A percentile compares a stretch with the other conserved stretches of the same genome.
Conservation (phyloP, 2,329 filamentous ascomycete genomes). For the Colletotrichum kahawae region DNA sequence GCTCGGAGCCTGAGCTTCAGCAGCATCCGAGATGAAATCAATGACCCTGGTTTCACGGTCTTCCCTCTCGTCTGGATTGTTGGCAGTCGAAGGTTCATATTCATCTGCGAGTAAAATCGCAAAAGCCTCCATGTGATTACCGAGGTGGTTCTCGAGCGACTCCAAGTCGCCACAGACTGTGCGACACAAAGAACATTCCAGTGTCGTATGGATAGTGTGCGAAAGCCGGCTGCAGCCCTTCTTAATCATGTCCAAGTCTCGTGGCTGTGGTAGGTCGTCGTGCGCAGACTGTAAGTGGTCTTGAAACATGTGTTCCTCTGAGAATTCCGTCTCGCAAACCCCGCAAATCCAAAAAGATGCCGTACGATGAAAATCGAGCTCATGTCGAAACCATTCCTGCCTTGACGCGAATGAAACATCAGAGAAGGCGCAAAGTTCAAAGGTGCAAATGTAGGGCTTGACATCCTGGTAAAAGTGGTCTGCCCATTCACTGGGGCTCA, state of each 20-base stretch:
- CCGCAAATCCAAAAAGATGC: background rate
- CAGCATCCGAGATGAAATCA: background rate
- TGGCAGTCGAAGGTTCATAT: background rate
- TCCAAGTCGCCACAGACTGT: background rate
- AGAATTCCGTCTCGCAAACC: background rate
- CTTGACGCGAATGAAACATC: background rate
- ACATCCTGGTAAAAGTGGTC: background rate
- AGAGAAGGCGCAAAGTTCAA: fast-evolving
- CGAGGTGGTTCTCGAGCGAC: background rate
- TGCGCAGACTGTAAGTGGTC: background rate
- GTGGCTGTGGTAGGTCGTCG: background rate
- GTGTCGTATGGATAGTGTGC: background rate
- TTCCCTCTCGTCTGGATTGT: background rate
- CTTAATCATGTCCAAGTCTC: background rate
- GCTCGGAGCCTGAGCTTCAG: too few species aligned
- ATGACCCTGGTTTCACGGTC: background rate
- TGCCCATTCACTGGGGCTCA: background rate
- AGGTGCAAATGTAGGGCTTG: background rate
- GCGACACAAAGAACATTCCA: background rate
- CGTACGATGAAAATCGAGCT: background rate
- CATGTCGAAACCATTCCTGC: background rate
- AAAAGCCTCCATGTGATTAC: background rate
- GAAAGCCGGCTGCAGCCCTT: background rate
- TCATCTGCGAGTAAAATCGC: background rate
- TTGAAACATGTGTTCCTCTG: background rate